Evolutionary conservation across 345 rosid genomes (phyloP).

Genomic region (Kandelia obovata): DNA sequence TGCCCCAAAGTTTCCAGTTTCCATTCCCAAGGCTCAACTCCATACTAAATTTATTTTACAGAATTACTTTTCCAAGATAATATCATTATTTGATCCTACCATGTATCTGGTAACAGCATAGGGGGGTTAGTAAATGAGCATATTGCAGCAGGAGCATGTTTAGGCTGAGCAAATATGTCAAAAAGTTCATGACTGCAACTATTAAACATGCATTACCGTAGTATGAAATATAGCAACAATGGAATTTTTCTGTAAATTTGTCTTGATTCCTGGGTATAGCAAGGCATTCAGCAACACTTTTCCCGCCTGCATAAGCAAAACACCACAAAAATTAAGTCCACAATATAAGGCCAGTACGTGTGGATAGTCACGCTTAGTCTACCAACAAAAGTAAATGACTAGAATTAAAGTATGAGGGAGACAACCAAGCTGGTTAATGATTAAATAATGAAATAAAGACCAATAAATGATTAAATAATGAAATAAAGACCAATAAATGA

Average conservation of each 20-base stretch:
- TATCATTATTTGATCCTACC: background rate
- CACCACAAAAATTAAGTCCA: constrained; percentile 10
- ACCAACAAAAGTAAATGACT: background rate
- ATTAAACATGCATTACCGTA: constrained; percentile 45
- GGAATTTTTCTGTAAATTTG: constrained; percentile 71
- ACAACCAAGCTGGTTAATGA: background rate
- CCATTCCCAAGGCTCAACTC: background rate
- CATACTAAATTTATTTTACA: background rate
- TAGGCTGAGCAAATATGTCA: background rate
- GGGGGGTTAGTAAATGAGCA: background rate
- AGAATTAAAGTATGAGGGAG: background rate
- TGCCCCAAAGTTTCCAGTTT: background rate
- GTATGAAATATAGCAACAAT: constrained; percentile 85
- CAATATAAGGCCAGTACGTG: no score
- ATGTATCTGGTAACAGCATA: background rate
- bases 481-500: background rate
- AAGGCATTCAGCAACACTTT: constrained; percentile 81
- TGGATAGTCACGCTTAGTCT: background rate
- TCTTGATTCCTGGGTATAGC: constrained; percentile 85
- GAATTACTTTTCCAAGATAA: background rate
- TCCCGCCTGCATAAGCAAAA: constrained; percentile 57
- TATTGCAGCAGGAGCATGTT: background rate
- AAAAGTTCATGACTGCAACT: background rate
- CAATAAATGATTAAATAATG: background rate
- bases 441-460: background rate